These are phyloP conservation scores for Trichoderma afroharzianum DNA, from an alignment of 2,329 filamentous ascomycete species.

Conservation along the genomic window DNA sequence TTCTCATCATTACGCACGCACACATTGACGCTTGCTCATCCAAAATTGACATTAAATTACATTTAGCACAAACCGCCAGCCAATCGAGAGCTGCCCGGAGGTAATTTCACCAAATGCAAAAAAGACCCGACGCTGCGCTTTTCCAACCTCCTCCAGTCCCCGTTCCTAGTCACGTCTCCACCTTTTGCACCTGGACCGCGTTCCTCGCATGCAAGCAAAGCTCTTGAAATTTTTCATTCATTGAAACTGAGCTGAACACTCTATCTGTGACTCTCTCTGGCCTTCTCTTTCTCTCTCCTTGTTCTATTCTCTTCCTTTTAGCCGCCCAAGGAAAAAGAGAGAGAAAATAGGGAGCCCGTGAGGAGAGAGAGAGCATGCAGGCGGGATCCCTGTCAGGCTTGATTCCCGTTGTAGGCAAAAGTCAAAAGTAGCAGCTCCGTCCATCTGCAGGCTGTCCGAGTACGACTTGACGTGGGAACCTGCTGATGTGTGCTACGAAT, in stretches of 20 bases:
- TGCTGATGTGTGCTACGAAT: not conserved
- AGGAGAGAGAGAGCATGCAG: not conserved
- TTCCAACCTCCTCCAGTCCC: slow-evolving; percentile 13
- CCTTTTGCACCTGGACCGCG: slow-evolving; percentile 14
- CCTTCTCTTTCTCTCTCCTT: not conserved
- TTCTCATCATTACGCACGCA: not conserved
- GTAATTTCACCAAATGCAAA: not conserved
- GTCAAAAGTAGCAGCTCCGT: not conserved
- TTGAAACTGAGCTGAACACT: not conserved
- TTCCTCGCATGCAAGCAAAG: slow-evolving; percentile 7
- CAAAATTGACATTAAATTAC: not conserved
- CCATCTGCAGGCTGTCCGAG: slow-evolving; percentile 2
- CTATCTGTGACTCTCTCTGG: not conserved
- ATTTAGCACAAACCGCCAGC: not conserved
- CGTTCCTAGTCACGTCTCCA: slow-evolving; percentile 18
- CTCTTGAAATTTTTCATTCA: not conserved
- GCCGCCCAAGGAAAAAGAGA: not conserved
- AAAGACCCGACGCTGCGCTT: not conserved
- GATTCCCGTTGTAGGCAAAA: slow-evolving; percentile 2
- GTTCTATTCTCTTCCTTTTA: not conserved
- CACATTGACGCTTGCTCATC: not conserved
- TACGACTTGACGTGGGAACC: not conserved
- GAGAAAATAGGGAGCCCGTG: not conserved
- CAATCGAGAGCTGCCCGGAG: not conserved
- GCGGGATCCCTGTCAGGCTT: slow-evolving; percentile 8